Evolutionary conservation across 352 stramenopile species (phyloP).

Genomic region (Lagenidium sp.): DNA sequence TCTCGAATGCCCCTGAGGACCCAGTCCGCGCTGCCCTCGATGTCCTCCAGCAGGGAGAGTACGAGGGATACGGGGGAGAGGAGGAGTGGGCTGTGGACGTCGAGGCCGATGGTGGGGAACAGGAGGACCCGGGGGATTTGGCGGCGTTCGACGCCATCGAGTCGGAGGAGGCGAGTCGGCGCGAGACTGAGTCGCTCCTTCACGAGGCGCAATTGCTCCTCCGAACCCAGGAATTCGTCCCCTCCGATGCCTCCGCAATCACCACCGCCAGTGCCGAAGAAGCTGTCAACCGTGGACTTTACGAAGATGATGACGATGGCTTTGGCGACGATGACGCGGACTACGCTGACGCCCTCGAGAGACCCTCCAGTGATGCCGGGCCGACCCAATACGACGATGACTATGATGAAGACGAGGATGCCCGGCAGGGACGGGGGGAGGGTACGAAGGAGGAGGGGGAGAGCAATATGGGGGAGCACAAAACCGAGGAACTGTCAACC

Average conservation of each 20-base stretch:
- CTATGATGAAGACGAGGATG: constrained; percentile 1
- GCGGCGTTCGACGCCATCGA: not conserved
- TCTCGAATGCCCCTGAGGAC: not conserved
- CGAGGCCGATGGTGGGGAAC: not conserved
- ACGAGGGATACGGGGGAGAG: not conserved
- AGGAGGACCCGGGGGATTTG: not conserved
- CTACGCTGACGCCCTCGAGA: not conserved
- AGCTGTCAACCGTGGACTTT: constrained; percentile 9
- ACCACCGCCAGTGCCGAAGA: constrained; percentile 4
- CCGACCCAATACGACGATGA: not conserved
- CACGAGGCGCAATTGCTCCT: constrained; percentile 29
- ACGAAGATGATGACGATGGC: not conserved
- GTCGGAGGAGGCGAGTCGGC: constrained; percentile 12
- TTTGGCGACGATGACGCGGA: not conserved
- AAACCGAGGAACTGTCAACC: no score
- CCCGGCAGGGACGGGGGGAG: not conserved
- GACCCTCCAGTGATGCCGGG: not conserved
- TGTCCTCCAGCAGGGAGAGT: not conserved
- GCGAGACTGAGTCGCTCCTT: constrained; percentile 28
- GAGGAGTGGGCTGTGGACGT: not conserved
- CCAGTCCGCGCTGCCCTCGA: not conserved
- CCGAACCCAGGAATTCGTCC: not conserved
- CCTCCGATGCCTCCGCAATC: not conserved
- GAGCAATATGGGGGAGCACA: not conserved
- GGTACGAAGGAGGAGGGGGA: not conserved